phyloP scores from a whole-genome alignment of 2,329 filamentous ascomycete species.

The Neopestalotiopsis rosae region DNA sequence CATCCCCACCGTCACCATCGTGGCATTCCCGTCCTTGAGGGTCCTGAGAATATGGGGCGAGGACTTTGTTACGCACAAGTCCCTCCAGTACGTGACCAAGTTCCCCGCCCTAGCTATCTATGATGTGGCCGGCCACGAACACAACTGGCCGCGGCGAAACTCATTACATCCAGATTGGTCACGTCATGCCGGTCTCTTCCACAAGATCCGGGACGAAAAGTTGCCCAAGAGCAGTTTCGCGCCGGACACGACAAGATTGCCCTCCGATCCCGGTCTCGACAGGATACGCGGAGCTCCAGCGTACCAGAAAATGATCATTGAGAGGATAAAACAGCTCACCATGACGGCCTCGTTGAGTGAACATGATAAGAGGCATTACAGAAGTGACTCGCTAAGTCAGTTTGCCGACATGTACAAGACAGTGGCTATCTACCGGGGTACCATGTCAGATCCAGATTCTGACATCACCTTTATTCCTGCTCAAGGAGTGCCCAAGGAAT shows the following conservation, averaged over 20 bases:
- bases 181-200: background rate
- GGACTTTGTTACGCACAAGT: constrained; percentile 43
- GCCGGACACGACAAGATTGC: no score
- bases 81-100: constrained; percentile 44
- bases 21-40: constrained; percentile 52
- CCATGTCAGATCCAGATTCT: background rate
- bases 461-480: background rate
- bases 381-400: background rate
- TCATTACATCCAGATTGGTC: background rate
- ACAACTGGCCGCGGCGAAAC: constrained; percentile 38
- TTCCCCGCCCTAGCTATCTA: constrained; percentile 53
- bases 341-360: no score
- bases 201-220: background rate
- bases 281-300: no score
- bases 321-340: no score
- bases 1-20: background rate
- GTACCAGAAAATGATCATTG: no score
- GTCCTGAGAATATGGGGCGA: constrained; percentile 52
- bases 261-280: no score
- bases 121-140: constrained; percentile 43
- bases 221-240: no score
- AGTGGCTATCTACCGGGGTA: background rate
- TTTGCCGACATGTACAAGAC: background rate
- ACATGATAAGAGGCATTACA: no score
- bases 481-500: background rate